Percentiles rank a stretch among this genome's conserved stretches.
Evolutionary conservation across 805 yeast genomes (phyloP).

Genomic region (Scheffersomyces lignosus): DNA sequence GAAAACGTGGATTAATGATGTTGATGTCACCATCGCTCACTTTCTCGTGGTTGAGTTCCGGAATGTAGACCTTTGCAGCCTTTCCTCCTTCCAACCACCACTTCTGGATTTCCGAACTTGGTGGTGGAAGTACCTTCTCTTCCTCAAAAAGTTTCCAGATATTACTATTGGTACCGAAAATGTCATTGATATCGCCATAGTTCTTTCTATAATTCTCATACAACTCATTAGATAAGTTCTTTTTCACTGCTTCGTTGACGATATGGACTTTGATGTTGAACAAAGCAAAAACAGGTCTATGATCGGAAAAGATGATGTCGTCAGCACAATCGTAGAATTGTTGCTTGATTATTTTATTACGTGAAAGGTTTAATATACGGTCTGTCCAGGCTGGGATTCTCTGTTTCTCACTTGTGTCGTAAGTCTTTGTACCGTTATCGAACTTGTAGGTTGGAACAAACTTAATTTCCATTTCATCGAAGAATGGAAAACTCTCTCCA

Average conservation of each 20-base stretch:
- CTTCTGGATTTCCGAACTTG: slow-evolving; percentile 74
- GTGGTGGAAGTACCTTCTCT: slow-evolving; percentile 70
- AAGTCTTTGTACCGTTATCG: slow-evolving; percentile 76
- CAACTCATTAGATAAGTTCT: slow-evolving; percentile 54
- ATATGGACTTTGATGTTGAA: slow-evolving; percentile 65
- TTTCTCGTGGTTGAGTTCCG: slow-evolving; percentile 37
- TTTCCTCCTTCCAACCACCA: slow-evolving; percentile 93
- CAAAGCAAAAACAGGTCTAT: slow-evolving; percentile 81
- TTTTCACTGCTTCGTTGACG: slow-evolving; percentile 61
- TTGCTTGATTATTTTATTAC: slow-evolving; percentile 61
- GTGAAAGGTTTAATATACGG: slow-evolving; percentile 62
- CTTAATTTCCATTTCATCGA: slow-evolving; percentile 70
- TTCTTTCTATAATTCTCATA: slow-evolving; percentile 54
- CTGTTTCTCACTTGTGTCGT: slow-evolving; percentile 89
- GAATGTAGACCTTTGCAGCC: slow-evolving; percentile 65
- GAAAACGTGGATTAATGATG: slow-evolving; percentile 66
- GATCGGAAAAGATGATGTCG: slow-evolving; percentile 74
- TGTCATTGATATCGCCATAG: slow-evolving; percentile 41
- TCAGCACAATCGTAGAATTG: slow-evolving; percentile 58
- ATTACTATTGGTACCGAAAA: slow-evolving; percentile 27
- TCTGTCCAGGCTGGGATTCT: slow-evolving; percentile 98
- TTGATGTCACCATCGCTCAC: slow-evolving; percentile 12
- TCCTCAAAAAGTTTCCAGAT: slow-evolving; percentile 25
- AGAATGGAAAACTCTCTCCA: slow-evolving; percentile 79
- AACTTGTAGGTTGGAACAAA: slow-evolving; percentile 92